Percentiles rank a stretch among this genome's conserved stretches.
These are phyloP conservation scores for Podochytrium sp. DNA, from an alignment of 192 early-diverging fungal genomes.

Conservation along the genomic window DNA sequence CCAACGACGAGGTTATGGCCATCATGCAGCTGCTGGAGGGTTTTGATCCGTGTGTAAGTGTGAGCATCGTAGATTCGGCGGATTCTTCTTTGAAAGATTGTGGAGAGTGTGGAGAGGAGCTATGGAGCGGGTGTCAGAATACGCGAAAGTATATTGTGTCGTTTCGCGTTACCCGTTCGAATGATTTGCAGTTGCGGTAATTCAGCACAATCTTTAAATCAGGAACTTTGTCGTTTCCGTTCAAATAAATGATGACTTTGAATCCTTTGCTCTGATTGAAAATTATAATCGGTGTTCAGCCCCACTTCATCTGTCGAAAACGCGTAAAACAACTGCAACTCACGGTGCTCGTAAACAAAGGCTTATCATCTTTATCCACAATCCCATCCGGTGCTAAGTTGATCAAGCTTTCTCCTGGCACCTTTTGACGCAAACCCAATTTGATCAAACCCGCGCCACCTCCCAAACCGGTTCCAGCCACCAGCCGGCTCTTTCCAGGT, in stretches of 20 bases:
- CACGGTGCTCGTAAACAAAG: constrained; percentile 48
- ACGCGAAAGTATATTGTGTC: neutral
- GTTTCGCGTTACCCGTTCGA: constrained; percentile 45
- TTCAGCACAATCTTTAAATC: constrained; percentile 52
- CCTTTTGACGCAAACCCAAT: constrained; percentile 10
- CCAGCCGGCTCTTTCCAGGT: constrained; percentile 11
- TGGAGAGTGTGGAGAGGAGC: constrained; percentile 15
- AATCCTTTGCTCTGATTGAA: constrained; percentile 54
- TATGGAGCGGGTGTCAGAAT: neutral
- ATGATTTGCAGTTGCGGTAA: constrained; percentile 57
- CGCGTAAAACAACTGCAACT: neutral
- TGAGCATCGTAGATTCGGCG: constrained; percentile 51
- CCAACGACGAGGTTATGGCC: constrained; percentile 50
- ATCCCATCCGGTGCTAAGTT: neutral
- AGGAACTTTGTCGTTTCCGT: constrained; percentile 40
- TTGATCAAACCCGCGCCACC: constrained; percentile 10
- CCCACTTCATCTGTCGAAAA: too few species aligned
- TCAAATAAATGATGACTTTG: constrained; percentile 50
- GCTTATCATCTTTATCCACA: constrained; percentile 32
- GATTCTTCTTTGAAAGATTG: constrained; percentile 16
- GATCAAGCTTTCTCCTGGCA: neutral
- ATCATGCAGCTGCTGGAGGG: constrained; percentile 45
- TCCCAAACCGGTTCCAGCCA: constrained; percentile 6
- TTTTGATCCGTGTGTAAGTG: constrained; percentile 38
- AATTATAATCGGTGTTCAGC: neutral